Conservation (phyloP, 371 early-diverging fungal species). For the Apophysomyces variabilis region DNA sequence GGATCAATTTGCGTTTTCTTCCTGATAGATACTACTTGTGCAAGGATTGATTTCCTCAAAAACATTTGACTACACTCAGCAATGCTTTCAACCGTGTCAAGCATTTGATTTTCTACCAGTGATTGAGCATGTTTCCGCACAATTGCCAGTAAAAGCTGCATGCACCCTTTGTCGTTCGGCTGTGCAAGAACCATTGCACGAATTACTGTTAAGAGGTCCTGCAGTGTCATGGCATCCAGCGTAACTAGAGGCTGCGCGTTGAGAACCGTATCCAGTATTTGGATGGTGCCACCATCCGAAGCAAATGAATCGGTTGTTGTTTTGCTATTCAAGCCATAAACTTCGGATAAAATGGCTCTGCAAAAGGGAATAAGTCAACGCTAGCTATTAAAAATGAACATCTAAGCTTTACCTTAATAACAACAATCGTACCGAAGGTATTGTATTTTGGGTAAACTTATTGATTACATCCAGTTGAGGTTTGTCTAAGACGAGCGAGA, state of each 20-base stretch:
- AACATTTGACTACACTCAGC: conserved; percentile 12
- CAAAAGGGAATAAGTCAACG: neutral
- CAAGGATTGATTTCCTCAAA: conserved; percentile 10
- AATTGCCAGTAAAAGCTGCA: conserved; percentile 12
- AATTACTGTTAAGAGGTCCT: neutral
- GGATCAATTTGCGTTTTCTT: conserved; percentile 5
- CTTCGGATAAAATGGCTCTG: neutral
- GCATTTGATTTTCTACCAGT: neutral
- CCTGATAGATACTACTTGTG: conserved; percentile 1
- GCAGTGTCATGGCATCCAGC: conserved; percentile 1
- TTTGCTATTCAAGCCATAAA: neutral
- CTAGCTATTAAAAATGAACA: neutral
- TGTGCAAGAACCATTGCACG: neutral
- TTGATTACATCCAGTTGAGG: conserved; percentile 22
- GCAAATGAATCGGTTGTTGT: neutral
- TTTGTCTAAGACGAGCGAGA: conserved; percentile 13
- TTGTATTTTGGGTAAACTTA: conserved; percentile 9
- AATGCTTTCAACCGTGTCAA: neutral
- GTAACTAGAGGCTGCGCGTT: conserved; percentile 1
- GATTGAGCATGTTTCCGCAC: conserved; percentile 8
- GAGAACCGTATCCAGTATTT: neutral
- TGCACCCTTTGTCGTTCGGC: conserved; percentile 12
- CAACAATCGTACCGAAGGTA: neutral
- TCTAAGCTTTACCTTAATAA: neutral
- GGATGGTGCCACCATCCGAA: neutral